These are phyloP conservation scores for Elongisporangium prolatum DNA, from an alignment of 352 stramenopile species.

Conservation along the genomic window DNA sequence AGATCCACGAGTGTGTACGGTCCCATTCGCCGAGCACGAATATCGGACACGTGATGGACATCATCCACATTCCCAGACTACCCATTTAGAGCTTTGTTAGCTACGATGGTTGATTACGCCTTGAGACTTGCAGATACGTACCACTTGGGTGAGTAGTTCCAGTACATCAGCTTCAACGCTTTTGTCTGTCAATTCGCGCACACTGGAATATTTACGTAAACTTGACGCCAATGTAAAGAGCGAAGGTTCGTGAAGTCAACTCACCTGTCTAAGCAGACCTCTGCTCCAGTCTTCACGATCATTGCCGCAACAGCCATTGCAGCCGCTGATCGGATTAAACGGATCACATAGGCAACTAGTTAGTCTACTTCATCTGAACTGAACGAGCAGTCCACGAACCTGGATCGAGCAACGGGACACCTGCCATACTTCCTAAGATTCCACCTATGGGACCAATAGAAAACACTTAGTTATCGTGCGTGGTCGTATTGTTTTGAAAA, in stretches of 20 bases:
- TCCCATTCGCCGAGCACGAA: slow-evolving; percentile 82
- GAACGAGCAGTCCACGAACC: slow-evolving; percentile 16
- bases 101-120: not conserved
- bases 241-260: not conserved
- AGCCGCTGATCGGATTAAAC: slow-evolving; percentile 30
- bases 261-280: slow-evolving; percentile 80
- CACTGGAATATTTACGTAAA: slow-evolving; percentile 21
- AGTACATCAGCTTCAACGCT: slow-evolving; percentile 78
- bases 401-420: slow-evolving; percentile 69
- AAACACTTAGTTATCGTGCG: not conserved
- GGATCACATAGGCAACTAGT: slow-evolving; percentile 2
- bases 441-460: slow-evolving; percentile 21
- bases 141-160: slow-evolving; percentile 68
- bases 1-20: slow-evolving; percentile 85
- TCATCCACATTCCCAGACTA: slow-evolving; percentile 61
- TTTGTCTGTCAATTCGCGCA: slow-evolving; percentile 83
- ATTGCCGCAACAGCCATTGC: slow-evolving; percentile 84
- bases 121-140: slow-evolving; percentile 11
- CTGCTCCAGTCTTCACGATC: slow-evolving; percentile 84
- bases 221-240: not conserved
- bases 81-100: not conserved
- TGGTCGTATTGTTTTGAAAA: too few relatives aligned
- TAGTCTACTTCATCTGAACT: not conserved
- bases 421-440: slow-evolving; percentile 68
- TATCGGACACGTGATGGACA: slow-evolving; percentile 71